Percentiles rank a stretch among this genome's conserved stretches.
Conservation (phyloP, 768 basidiomycete species). For the Cyclocybe aegerita region DNA sequence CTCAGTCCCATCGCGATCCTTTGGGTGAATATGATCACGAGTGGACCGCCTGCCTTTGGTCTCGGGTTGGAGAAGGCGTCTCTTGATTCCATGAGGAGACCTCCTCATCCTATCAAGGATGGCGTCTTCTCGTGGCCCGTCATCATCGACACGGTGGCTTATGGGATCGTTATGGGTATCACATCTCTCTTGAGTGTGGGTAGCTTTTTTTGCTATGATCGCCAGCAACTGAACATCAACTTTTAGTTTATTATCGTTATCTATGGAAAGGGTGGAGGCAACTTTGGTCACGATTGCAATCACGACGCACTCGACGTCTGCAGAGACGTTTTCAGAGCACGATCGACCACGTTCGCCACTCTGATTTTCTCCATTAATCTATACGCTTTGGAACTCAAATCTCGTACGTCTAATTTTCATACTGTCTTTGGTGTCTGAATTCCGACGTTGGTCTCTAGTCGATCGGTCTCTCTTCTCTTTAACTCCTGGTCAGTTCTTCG, state of each 20-base stretch:
- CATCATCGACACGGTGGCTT: constrained; percentile 35
- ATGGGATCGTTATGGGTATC: constrained; percentile 36
- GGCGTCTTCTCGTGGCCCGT: constrained; percentile 39
- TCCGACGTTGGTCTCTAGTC: neutral
- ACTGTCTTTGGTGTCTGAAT: neutral
- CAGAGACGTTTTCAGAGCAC: constrained; percentile 30
- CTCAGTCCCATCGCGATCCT: constrained; percentile 51
- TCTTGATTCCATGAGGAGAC: constrained; percentile 46
- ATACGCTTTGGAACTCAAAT: constrained; percentile 36
- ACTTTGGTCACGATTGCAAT: constrained; percentile 32
- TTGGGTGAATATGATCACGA: constrained; percentile 52
- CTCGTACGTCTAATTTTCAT: constrained; percentile 23
- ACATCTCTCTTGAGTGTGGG: constrained; percentile 32
- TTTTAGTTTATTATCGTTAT: constrained; percentile 35
- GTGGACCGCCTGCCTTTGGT: constrained; percentile 55
- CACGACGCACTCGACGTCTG: constrained; percentile 23
- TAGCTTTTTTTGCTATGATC: neutral
- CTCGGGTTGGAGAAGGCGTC: constrained; percentile 53
- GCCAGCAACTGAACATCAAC: neutral
- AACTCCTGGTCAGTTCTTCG: constrained; percentile 32
- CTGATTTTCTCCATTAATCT: constrained; percentile 36
- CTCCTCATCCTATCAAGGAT: constrained; percentile 36
- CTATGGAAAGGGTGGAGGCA: constrained; percentile 32
- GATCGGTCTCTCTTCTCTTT: constrained; percentile 37
- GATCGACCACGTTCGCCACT: constrained; percentile 37